Evolutionary conservation across 225 moss, liverwort and hornwort genomes (phyloP).

Genomic region (Polytrichum commune): DNA sequence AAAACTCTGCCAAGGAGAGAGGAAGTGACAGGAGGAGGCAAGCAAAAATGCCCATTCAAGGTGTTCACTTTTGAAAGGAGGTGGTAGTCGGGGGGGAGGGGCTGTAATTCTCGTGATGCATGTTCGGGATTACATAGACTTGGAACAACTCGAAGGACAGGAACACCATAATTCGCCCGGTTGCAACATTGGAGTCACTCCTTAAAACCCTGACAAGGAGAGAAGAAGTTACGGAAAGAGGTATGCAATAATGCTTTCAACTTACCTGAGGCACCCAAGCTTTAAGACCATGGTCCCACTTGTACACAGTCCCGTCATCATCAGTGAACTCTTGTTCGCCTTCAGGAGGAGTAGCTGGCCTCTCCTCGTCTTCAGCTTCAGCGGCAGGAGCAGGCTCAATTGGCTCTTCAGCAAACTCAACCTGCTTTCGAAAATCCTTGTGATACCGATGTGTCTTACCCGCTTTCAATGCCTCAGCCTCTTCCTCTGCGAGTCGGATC

Average conservation of each 20-base stretch:
- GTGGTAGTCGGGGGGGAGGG: too few relatives aligned
- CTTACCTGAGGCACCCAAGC: slow-evolving; percentile 95
- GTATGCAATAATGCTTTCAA: neutral
- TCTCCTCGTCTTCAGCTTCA: slow-evolving; percentile 40
- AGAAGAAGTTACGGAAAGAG: too few relatives aligned
- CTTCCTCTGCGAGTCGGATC: slow-evolving; percentile 91
- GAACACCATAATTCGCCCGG: too few relatives aligned
- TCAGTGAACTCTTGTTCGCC: slow-evolving; percentile 79
- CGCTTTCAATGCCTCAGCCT: slow-evolving; percentile 86
- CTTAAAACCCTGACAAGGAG: too few relatives aligned
- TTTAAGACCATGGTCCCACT: slow-evolving; percentile 74
- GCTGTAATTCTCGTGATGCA: too few relatives aligned
- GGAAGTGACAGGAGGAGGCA: too few relatives aligned
- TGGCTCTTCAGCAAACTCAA: slow-evolving; percentile 45
- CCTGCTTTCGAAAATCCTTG: slow-evolving; percentile 66
- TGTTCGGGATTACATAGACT: too few relatives aligned
- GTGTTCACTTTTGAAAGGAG: too few relatives aligned
- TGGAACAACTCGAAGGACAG: too few relatives aligned
- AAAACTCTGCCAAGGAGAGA: too few relatives aligned
- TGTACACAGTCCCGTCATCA: slow-evolving; percentile 93
- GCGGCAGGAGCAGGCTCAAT: slow-evolving; percentile 26
- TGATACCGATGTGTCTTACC: slow-evolving; percentile 62
- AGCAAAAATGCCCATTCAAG: neutral
- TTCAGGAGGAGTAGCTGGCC: slow-evolving; percentile 64
- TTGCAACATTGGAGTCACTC: too few relatives aligned